Evolutionary conservation across 495 filamentous ascomycete species (phyloP), one percentile per base, ranked within the genome.

Genomic region (Bacidia rubella): DNA sequence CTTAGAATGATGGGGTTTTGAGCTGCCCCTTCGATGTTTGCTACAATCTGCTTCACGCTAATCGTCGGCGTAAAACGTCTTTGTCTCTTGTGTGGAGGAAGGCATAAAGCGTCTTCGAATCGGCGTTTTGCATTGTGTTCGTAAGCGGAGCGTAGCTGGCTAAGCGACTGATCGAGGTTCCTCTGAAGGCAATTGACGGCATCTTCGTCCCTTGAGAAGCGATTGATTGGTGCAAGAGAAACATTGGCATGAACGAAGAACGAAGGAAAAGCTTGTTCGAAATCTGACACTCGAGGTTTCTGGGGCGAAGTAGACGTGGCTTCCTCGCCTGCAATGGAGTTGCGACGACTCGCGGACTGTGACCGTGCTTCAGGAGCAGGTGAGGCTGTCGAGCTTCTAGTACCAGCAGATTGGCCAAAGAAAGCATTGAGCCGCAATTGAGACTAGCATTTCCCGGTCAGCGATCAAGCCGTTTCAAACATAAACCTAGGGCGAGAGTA

Each of bases 181-280:
- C 68, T 65, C 25, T 66, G 63, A 25, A 68, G 63, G 53, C 66
- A 64, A n/a, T 55, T 25, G 1, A 74, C 66, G 2, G 75, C 75
- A 54, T 80, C 66, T 1, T 76, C 62, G 52, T 87, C 82, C 51
- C 74, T 64, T 65, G 74, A 60, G 63, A 76, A 70, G 44, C 74
- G 59, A 66, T 73, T 71, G 0, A 57, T 54, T 0, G 71, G 70
- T 1, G 87, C 85, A 40, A 90, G 52, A 10, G 55, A 74, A 2
- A 85, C 83, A 58, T 83, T 70, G 12, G 75, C 70, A 50, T 88
- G 78, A 10, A 88, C 56, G 53, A 83, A 88, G 65, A 93, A 95
- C 0, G 84, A 76, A 12, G 85, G 78, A 60, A 96, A 96, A 26
- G 62, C 66, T 56, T 76, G 77, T 15, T 85, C 70, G 59, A 93